phyloP scores from a whole-genome alignment of 352 stramenopile species.

The Phytophthora lateralis region DNA sequence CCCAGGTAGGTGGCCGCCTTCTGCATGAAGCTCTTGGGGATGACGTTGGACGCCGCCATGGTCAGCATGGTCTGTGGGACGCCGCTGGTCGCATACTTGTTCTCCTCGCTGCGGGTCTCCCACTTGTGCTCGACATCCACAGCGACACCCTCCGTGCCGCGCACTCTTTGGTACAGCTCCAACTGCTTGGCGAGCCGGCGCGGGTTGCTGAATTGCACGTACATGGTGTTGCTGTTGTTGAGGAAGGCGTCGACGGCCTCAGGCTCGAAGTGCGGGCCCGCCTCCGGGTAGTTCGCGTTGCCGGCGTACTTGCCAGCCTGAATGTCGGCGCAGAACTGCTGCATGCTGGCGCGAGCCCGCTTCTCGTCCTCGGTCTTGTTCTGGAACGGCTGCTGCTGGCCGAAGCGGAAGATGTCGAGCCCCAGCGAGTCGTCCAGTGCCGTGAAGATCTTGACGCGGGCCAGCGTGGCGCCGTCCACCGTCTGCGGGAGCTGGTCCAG shows the following conservation, averaged over 20 bases:
- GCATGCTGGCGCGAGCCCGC: conserved; percentile 57
- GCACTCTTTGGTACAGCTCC: conserved; percentile 65
- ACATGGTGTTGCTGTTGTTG: conserved; percentile 79
- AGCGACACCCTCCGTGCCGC: conserved; percentile 77
- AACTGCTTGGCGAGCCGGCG: conserved; percentile 77
- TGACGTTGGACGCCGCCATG: conserved; percentile 81
- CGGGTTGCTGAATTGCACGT: conserved; percentile 83
- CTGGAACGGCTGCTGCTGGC: conserved; percentile 73
- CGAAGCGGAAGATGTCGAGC: conserved; percentile 89
- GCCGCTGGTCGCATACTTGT: conserved; percentile 66
- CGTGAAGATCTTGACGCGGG: conserved; percentile 92
- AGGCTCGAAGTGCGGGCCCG: conserved; percentile 64
- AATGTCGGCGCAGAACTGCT: conserved; percentile 73
- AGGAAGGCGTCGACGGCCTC: conserved; percentile 71
- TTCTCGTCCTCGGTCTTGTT: conserved; percentile 67
- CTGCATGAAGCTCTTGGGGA: conserved; percentile 83
- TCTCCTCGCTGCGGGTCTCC: conserved; percentile 82
- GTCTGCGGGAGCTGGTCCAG: conserved; percentile 70
- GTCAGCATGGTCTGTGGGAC: conserved; percentile 85
- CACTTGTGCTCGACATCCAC: conserved; percentile 86
- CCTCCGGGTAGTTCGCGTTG: conserved; percentile 54
- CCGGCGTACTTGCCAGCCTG: conserved; percentile 76
- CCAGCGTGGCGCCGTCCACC: conserved; percentile 65
- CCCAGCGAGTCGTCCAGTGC: conserved; percentile 83
- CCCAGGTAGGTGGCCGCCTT: conserved; percentile 89